Conservation (phyloP, 768 basidiomycete genomes). For the Leccinum variicolor region DNA sequence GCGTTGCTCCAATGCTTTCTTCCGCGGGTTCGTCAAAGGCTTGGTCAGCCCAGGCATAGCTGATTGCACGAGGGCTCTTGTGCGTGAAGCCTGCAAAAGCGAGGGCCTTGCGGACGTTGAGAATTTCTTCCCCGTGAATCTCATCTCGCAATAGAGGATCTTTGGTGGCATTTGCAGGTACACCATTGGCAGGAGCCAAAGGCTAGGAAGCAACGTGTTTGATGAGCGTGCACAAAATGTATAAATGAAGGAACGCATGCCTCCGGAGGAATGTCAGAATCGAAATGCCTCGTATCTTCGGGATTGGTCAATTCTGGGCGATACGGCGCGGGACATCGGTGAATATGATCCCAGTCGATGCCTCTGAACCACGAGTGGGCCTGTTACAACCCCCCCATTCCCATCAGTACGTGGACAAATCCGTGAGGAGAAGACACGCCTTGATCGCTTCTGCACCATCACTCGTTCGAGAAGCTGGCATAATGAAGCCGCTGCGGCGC, state of each 20-base stretch:
- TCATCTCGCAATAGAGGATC: constrained; percentile 88
- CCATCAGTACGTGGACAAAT: constrained; percentile 18
- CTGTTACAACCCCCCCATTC: constrained; percentile 36
- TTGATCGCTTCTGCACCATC: constrained; percentile 94
- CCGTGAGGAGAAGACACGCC: constrained; percentile 38
- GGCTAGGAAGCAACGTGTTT: constrained; percentile 52
- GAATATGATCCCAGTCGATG: constrained; percentile 87
- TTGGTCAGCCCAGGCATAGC: constrained; percentile 70
- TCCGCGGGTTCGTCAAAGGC: constrained; percentile 61
- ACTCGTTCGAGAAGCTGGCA: constrained; percentile 49
- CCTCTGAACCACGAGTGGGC: constrained; percentile 88
- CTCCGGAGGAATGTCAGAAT: constrained; percentile 90
- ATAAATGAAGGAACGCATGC: constrained; percentile 43
- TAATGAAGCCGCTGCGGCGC: constrained; percentile 67
- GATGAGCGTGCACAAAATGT: constrained; percentile 23
- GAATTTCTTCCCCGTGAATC: constrained; percentile 79
- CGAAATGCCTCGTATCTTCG: constrained; percentile 93
- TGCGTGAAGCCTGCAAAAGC: constrained; percentile 92
- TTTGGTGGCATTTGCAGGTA: constrained; percentile 76
- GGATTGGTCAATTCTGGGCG: constrained; percentile 77
- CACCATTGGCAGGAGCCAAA: constrained; percentile 84
- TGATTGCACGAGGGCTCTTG: constrained; percentile 79
- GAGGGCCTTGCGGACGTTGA: constrained; percentile 86
- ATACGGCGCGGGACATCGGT: constrained; percentile 83
- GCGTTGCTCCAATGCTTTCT: constrained; percentile 44